Evolutionary conservation across 78 protist species (phyloP), one percentile per base, ranked within the genome.

Genomic region (Dictyostelium firmibasis): DNA sequence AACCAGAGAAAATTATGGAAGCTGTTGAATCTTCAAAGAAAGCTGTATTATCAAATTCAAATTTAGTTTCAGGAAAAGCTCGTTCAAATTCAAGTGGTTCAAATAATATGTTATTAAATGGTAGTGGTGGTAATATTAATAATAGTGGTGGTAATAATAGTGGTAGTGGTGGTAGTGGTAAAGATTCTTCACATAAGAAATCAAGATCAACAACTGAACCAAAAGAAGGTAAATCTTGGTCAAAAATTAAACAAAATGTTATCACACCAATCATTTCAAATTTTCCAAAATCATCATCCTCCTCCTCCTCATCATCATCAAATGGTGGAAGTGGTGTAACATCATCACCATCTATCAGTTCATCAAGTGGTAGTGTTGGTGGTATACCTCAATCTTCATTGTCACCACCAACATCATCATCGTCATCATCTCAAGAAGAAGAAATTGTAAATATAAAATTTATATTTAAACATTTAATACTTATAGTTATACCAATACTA

Each of bases 381-480:
- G 5, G n/a, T 67, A 1, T 18, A 27, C 20, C 75, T 9, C 75
- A 27, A 25, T 13, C 78, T 27, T 14, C 44, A 31, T 29, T 20
- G 31, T 18, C 79, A 72, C 25, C 79, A 72, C 7, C 79, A 72
- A n/a, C n/a, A n/a, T 27, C 38, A 31, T 10, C n/a, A 4, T 69
- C 77, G 13, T 29, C 33, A 0, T 13, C 27, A 3, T 43, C 79
- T 27, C 77, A 60, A 81, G 94, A 89, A 70, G 94, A 89, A 69
- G 94, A 88, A 69, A 75, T 89, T 47, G 94, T 89, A 81, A 67
- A 82, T 86, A 76, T 64, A 67, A 35, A 25, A 35, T 35, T 79
- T 70, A 41, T 82, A 16, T 60, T 60, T 27, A 18, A 27, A 29
- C 33, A 31, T 41, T 43, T 77, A 81, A 4, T 81, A 81, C 11